Percentiles rank a stretch among this genome's conserved stretches.
Conservation (phyloP, 352 stramenopile species). For the Phytophthora ohioensis region DNA sequence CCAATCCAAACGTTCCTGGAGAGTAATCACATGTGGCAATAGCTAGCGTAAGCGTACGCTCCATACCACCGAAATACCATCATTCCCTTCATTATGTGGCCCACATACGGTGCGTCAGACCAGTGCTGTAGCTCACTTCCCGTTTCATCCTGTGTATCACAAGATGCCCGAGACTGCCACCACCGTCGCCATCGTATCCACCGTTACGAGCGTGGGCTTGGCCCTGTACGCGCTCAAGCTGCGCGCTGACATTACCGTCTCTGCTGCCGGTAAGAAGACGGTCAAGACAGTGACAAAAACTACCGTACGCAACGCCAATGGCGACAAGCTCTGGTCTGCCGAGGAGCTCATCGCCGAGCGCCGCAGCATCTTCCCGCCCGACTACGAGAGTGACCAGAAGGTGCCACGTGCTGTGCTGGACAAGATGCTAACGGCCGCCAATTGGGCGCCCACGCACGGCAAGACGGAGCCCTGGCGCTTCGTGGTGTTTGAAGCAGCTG, state of each 20-base stretch:
- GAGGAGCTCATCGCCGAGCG: conserved; percentile 84
- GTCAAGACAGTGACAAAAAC: conserved; percentile 36
- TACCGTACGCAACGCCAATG: conserved; percentile 24
- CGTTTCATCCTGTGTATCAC: conserved; percentile 13
- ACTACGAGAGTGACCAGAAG: conserved; percentile 65
- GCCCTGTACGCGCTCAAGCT: conserved; percentile 53
- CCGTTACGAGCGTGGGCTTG: conserved; percentile 42
- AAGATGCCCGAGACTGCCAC: conserved; percentile 35
- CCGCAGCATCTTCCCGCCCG: conserved; percentile 77
- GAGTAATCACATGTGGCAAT: conserved; percentile 36
- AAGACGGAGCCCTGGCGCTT: conserved; percentile 89
- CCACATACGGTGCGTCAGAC: conserved; percentile 3
- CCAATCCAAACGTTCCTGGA: too few species aligned
- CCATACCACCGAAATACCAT: conserved; percentile 25
- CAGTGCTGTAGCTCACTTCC: conserved; percentile 11
- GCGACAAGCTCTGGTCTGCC: conserved; percentile 62
- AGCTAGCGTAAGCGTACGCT: conserved; percentile 8
- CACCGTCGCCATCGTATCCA: conserved; percentile 40
- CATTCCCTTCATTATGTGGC: conserved; percentile 23
- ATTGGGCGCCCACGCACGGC: conserved; percentile 86
- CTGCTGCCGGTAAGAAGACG: conserved; percentile 27
- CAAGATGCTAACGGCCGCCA: conserved; percentile 81
- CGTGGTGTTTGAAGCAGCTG: conserved; percentile 67
- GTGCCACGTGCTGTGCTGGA: conserved; percentile 71
- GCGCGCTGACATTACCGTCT: conserved; percentile 27